A percentile compares a stretch with the other conserved stretches of the same genome.
phyloP scores from a whole-genome alignment of 1,284 basidiomycete species.

The Grifola frondosa region DNA sequence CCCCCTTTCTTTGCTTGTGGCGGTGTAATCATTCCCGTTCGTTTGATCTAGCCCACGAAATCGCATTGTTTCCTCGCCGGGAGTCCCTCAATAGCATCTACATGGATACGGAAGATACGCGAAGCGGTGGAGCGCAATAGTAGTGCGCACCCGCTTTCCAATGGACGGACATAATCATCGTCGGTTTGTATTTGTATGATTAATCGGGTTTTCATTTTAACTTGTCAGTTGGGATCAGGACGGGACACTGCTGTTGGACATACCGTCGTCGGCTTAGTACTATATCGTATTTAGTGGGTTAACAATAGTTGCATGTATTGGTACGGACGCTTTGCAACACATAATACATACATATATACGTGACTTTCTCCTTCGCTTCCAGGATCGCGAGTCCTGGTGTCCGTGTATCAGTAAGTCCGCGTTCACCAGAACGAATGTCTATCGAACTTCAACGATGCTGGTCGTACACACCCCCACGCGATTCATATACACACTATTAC shows the following conservation, averaged over 20 bases:
- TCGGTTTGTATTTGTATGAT: slow-evolving; percentile 5
- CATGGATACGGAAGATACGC: slow-evolving; percentile 56
- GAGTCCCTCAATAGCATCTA: slow-evolving; percentile 37
- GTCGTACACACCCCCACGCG: no score
- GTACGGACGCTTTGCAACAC: no score
- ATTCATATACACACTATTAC: no score
- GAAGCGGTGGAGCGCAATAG: slow-evolving; percentile 31
- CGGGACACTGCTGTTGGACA: slow-evolving; percentile 14
- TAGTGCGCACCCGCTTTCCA: slow-evolving; percentile 9
- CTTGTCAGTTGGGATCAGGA: not conserved
- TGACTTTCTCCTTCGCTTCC: no score
- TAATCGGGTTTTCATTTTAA: slow-evolving; percentile 4
- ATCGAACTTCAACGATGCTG: no score
- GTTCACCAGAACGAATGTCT: no score
- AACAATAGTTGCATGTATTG: slow-evolving; percentile 10
- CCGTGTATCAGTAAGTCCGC: no score
- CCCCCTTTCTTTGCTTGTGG: slow-evolving; percentile 6
- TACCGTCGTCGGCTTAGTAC: slow-evolving; percentile 3
- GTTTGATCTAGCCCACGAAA: slow-evolving; percentile 44
- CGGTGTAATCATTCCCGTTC: slow-evolving; percentile 1
- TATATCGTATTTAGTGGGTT: slow-evolving; percentile 11
- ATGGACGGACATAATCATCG: slow-evolving; percentile 6
- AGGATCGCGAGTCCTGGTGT: no score
- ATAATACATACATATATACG: no score
- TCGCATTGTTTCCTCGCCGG: slow-evolving; percentile 51